These are phyloP conservation scores for Taiozyma sp. DNA, from an alignment of 1,139 yeast genomes.

Conservation along the genomic window DNA sequence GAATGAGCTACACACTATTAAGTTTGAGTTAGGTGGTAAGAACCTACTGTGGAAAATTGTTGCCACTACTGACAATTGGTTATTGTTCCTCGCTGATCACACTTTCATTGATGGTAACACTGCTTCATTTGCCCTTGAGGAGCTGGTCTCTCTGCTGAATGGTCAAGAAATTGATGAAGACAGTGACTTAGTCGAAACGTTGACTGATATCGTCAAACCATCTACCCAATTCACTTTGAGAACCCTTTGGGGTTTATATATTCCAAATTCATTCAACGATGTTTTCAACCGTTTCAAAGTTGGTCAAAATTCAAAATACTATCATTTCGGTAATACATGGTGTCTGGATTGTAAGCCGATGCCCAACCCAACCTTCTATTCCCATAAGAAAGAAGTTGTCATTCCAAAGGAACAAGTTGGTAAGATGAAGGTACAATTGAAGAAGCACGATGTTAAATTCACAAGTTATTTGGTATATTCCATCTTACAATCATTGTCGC, in stretches of 20 bases:
- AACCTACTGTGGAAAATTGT: neutral
- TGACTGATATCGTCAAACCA: neutral
- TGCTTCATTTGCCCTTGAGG: slow-evolving; percentile 1
- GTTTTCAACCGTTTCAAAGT: neutral
- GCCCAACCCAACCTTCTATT: neutral
- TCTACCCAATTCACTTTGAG: neutral
- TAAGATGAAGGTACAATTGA: neutral
- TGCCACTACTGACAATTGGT: neutral
- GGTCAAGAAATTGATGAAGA: neutral
- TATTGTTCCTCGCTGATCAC: slow-evolving; percentile 1
- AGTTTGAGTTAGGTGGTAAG: neutral
- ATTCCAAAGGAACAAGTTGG: neutral
- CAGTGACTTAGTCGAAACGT: neutral
- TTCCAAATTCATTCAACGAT: neutral
- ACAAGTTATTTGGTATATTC: neutral
- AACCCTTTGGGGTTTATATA: neutral
- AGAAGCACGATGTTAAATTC: neutral
- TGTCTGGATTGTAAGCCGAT: neutral
- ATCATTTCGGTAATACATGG: neutral
- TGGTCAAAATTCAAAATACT: neutral
- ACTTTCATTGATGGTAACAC: slow-evolving; percentile 2
- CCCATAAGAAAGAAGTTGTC: neutral
- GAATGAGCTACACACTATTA: neutral
- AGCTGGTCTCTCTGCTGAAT: neutral
- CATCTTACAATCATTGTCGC: neutral